These are phyloP conservation scores for Funneliformis caledonium DNA, from an alignment of 371 early-diverging fungal species.

Conservation along the genomic window DNA sequence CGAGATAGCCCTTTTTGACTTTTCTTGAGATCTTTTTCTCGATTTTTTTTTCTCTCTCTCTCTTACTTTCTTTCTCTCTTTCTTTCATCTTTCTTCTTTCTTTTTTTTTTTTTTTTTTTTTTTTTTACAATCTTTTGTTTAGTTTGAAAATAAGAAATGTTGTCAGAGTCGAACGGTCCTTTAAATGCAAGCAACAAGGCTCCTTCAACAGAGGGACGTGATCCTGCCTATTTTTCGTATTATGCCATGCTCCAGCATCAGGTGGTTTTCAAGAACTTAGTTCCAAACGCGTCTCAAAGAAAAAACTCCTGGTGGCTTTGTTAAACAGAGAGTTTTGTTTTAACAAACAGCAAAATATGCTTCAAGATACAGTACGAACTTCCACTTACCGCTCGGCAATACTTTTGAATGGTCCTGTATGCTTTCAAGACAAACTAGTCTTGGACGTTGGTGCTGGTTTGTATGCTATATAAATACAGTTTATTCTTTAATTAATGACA, in stretches of 20 bases:
- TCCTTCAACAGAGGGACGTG: conserved; percentile 68
- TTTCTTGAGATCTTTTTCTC: too few relatives aligned
- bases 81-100: too few relatives aligned
- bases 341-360: conserved; percentile 91
- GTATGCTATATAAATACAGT: conserved; percentile 3
- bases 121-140: neutral
- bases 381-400: conserved; percentile 95
- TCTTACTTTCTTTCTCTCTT: too few relatives aligned
- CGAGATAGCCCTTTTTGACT: too few relatives aligned
- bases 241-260: conserved; percentile 97
- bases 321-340: conserved; percentile 38
- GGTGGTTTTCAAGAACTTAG: conserved; percentile 54
- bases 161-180: conserved; percentile 11
- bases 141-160: neutral
- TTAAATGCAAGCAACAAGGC: conserved; percentile 20
- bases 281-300: conserved; percentile 26
- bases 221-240: conserved; percentile 89
- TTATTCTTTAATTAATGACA: neutral
- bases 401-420: conserved; percentile 68
- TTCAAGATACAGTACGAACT: conserved; percentile 92
- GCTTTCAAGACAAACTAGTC: conserved; percentile 81
- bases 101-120: neutral
- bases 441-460: conserved; percentile 96
- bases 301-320: conserved; percentile 20
- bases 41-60: too few relatives aligned